Percentiles rank a stretch among this genome's conserved stretches.
phyloP scores from a whole-genome alignment of 495 filamentous ascomycete species.

The Hypoxylon intermedium region DNA sequence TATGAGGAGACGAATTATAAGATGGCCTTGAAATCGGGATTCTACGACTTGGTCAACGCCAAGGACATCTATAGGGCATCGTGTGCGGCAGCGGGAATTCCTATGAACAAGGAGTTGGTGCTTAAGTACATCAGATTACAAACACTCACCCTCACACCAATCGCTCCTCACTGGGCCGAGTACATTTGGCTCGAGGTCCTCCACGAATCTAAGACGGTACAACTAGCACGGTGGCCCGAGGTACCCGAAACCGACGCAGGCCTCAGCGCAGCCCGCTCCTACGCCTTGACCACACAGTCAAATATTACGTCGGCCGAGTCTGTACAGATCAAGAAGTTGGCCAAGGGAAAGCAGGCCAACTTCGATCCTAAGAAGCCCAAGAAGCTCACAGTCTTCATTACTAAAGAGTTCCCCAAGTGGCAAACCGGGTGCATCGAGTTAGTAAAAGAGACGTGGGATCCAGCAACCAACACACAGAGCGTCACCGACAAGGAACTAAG shows the following conservation, averaged over 20 bases:
- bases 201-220: constrained; percentile 74
- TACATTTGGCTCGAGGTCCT: constrained; percentile 92
- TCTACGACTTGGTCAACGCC: constrained; percentile 84
- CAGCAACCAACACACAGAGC: constrained; percentile 48
- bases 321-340: constrained; percentile 78
- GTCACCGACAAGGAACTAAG: constrained; percentile 82
- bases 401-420: constrained; percentile 81
- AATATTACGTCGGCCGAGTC: constrained; percentile 89
- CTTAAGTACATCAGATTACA: constrained; percentile 86
- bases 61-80: constrained; percentile 92
- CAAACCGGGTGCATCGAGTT: constrained; percentile 90
- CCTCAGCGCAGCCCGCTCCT: constrained; percentile 78
- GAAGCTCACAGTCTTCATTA: constrained; percentile 85
- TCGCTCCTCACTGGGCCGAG: constrained; percentile 94
- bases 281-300: constrained; percentile 75
- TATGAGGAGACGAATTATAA: constrained; percentile 88
- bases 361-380: constrained; percentile 93
- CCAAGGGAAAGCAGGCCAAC: constrained; percentile 79
- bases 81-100: constrained; percentile 71
- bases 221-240: constrained; percentile 77
- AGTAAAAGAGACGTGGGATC: constrained; percentile 59
- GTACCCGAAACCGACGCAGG: constrained; percentile 66
- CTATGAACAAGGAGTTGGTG: constrained; percentile 82
- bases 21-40: constrained; percentile 84
- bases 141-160: constrained; percentile 67